A percentile compares a stretch with the other conserved stretches of the same genome.
Evolutionary conservation across 305 asterid genomes (phyloP).

Genomic region (Fraxinus paxiana): DNA sequence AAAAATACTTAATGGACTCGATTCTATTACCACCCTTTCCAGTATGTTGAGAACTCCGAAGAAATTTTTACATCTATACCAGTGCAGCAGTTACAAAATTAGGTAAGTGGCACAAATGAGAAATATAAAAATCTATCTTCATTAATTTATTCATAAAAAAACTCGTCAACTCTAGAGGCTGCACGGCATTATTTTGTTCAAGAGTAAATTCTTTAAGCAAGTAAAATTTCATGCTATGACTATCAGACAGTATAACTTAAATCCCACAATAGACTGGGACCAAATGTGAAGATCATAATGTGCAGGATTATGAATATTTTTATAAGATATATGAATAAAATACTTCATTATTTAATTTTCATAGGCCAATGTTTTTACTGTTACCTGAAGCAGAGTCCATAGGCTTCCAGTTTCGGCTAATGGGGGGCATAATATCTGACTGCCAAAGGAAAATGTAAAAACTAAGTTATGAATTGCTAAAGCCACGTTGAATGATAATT

Average conservation of each 20-base stretch:
- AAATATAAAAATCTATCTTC: neutral
- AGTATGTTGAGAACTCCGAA: neutral
- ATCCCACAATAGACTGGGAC: neutral
- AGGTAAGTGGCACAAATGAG: neutral
- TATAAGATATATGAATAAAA: neutral
- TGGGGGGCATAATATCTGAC: constrained; percentile 12
- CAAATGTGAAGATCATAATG: neutral
- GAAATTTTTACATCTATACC: neutral
- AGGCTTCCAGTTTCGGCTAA: constrained; percentile 20
- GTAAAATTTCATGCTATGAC: neutral
- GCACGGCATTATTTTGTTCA: neutral
- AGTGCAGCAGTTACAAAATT: neutral
- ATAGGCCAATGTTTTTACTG: neutral
- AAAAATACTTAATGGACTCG: neutral
- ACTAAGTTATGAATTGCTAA: neutral
- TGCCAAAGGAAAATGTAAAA: constrained; percentile 8
- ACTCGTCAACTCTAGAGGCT: neutral
- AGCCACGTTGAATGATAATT: neutral
- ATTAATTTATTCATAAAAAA: neutral
- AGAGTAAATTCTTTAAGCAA: neutral
- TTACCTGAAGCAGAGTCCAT: constrained; percentile 27
- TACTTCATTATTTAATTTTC: neutral
- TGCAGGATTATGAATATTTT: neutral
- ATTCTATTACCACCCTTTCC: neutral
- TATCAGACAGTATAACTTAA: neutral